Evolutionary conservation across 768 basidiomycete species (phyloP).

Genomic region (Mycena sanguinolenta): DNA sequence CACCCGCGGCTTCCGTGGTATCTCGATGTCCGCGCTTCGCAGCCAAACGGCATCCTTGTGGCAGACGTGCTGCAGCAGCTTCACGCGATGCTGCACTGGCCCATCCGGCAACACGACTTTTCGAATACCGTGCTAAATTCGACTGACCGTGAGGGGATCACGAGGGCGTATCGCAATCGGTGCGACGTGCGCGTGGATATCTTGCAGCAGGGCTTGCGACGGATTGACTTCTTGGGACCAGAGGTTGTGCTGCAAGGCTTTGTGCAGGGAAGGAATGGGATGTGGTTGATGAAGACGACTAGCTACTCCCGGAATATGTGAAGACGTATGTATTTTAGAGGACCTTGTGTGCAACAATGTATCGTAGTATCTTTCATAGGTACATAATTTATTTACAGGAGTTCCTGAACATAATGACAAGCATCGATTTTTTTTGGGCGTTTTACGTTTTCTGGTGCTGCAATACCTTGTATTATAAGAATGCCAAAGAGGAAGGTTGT

Average conservation of each 20-base stretch:
- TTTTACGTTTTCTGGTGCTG: too few relatives aligned
- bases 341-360: too few relatives aligned
- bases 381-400: too few relatives aligned
- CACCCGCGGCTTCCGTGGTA: slow-evolving; percentile 76
- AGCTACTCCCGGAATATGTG: background rate
- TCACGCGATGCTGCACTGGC: slow-evolving; percentile 55
- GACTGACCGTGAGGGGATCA: slow-evolving; percentile 58
- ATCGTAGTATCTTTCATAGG: too few relatives aligned
- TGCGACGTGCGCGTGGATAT: slow-evolving; percentile 52
- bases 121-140: slow-evolving; percentile 69
- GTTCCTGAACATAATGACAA: too few relatives aligned
- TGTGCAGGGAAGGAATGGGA: slow-evolving; percentile 64
- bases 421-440: too few relatives aligned
- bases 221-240: slow-evolving; percentile 73
- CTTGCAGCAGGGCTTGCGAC: slow-evolving; percentile 59
- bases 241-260: slow-evolving; percentile 68
- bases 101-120: slow-evolving; percentile 66
- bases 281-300: slow-evolving; percentile 75
- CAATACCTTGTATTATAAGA: too few relatives aligned
- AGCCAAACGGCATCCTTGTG: slow-evolving; percentile 70
- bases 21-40: slow-evolving; percentile 65
- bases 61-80: slow-evolving; percentile 66
- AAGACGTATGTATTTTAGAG: background rate
- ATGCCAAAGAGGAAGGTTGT: too few relatives aligned
- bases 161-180: slow-evolving; percentile 59